Evolutionary conservation across 257 asterid species (phyloP), one percentile per base, ranked within the genome.

Genomic region (Solanum corneliomulleri): DNA sequence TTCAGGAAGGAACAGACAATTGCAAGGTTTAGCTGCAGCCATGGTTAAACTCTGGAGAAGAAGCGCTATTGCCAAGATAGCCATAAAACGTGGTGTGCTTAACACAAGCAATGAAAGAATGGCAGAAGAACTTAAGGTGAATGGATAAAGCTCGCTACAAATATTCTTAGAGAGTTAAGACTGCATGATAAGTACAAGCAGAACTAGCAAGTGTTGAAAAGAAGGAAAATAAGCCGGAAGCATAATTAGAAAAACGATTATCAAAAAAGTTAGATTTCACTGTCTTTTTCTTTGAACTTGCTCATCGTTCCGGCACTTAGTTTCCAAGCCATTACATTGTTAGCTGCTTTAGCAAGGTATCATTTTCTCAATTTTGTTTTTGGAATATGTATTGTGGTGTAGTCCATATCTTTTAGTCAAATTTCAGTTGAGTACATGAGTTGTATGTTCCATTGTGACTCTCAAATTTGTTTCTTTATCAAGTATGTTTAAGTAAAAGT

Each of bases 81-180:
- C 95, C 86, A 95, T 96, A 89, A 96, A 96, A 86, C 99, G 96
- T 27, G 98, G 99, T 86, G 98, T 96, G 83, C 91, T 69, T 29
- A 97, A 97, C 88, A 95, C 98, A 66, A 87, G 86, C 89, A 97
- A 94, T 60, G 98, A 97, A 88, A 93, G 96, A 92, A 97, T 97
- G 98, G 98, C 98, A 8, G 97, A 95, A 92, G 98, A 95, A 90
- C 98, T 97, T 90, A 97, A 94, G 98, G 99, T 96, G 64, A 45
- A 86, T 31, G 58, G 68, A 49, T 31, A 29, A 81, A 81, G 69
- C 85, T 49, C 21, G 4, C 70, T 18, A 29, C 4, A 47, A 80
- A 80, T 25, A 58, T 8, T 56, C 64, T 56, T 58, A 58, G 66
- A 58, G 66, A 58, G 66, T 20, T 58, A 58, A 58, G 11, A 58